Conservation (phyloP, 179 eudicot genomes). For the Silene coronaria region DNA sequence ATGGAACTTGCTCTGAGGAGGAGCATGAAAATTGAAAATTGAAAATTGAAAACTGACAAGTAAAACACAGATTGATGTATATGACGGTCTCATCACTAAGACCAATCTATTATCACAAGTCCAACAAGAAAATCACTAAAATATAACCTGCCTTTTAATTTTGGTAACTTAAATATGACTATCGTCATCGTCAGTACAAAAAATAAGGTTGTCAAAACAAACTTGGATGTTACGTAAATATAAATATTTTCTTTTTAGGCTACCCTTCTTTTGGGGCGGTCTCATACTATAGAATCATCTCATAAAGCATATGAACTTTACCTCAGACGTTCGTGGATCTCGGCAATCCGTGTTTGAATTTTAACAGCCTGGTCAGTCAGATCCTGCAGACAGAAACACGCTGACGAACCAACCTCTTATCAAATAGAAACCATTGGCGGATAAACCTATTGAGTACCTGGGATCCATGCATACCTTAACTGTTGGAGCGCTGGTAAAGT, state of each 20-base stretch:
- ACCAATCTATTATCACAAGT: too few relatives aligned
- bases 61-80: too few relatives aligned
- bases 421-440: slow-evolving; percentile 17
- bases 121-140: too few relatives aligned
- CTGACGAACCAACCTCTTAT: slow-evolving; percentile 19
- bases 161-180: neutral
- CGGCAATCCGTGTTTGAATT: slow-evolving; percentile 36
- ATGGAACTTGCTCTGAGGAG: neutral
- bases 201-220: too few relatives aligned
- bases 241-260: too few relatives aligned
- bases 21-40: neutral
- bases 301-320: slow-evolving; percentile 5
- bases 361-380: slow-evolving; percentile 30
- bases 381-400: slow-evolving; percentile 33
- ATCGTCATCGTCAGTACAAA: too few relatives aligned
- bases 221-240: too few relatives aligned
- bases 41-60: too few relatives aligned
- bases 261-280: too few relatives aligned
- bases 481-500: slow-evolving; percentile 36
- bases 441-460: slow-evolving; percentile 23
- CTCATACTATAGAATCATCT: too few relatives aligned
- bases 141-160: too few relatives aligned
- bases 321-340: slow-evolving; percentile 42
- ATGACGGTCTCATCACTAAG: too few relatives aligned
- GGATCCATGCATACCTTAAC: slow-evolving; percentile 41